Conservation (phyloP, 139 green algal species). For the Asterochloris sp. region DNA sequence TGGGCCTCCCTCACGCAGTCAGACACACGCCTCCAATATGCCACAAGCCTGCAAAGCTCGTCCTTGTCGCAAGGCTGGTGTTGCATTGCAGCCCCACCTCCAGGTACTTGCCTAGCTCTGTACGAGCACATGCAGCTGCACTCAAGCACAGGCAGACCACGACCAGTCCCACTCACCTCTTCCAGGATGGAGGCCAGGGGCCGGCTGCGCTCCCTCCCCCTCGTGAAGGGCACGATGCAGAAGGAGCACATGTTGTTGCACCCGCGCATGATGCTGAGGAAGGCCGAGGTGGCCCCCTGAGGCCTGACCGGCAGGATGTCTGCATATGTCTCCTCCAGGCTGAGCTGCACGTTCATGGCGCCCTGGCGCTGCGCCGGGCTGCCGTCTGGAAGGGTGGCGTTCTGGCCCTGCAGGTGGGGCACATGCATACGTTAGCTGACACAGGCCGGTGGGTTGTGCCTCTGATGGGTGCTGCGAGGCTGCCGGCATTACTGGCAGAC, state of each 20-base stretch:
- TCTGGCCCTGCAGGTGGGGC: too few relatives aligned
- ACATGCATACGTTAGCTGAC: too few relatives aligned
- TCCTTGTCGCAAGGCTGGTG: background rate
- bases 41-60: too few relatives aligned
- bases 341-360: conserved; percentile 83
- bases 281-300: conserved; percentile 41
- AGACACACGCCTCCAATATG: too few relatives aligned
- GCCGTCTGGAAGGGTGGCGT: too few relatives aligned
- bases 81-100: background rate
- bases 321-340: conserved; percentile 83
- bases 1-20: too few relatives aligned
- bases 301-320: conserved; percentile 75
- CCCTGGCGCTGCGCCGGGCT: conserved; percentile 3
- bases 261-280: conserved; percentile 83
- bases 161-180: conserved; percentile 44
- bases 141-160: background rate
- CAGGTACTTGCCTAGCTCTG: too few relatives aligned
- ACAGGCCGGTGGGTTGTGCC: too few relatives aligned
- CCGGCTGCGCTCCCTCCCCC: conserved; percentile 71
- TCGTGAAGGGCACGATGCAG: conserved; percentile 86
- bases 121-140: background rate
- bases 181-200: conserved; percentile 60
- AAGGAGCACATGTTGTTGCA: conserved; percentile 94
- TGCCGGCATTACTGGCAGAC: too few relatives aligned
- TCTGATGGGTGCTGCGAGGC: too few relatives aligned